Conservation (phyloP, 441 rosid species). For the Pelargonium citronellum region DNA sequence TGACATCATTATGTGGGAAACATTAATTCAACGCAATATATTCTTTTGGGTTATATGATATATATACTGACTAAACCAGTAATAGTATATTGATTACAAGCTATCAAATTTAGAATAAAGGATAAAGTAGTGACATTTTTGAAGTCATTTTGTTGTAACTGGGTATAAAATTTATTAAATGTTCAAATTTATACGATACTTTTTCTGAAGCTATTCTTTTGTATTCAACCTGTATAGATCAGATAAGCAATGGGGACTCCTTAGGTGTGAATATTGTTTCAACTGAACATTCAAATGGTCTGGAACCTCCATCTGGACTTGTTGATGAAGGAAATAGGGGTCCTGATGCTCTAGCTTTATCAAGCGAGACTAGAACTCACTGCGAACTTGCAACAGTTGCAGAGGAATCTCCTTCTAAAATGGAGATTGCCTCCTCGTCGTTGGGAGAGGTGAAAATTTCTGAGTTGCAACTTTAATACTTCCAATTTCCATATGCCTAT, state of each 20-base stretch:
- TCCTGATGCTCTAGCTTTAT: constrained; percentile 25
- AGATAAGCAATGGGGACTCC: constrained; percentile 23
- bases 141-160: too few relatives aligned
- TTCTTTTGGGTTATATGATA: too few relatives aligned
- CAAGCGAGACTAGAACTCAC: constrained; percentile 24
- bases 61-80: neutral
- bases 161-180: neutral
- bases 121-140: too few relatives aligned
- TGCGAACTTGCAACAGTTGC: constrained; percentile 28
- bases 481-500: constrained; percentile 50
- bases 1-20: too few relatives aligned
- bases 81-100: neutral
- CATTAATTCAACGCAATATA: too few relatives aligned
- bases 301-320: constrained; percentile 22
- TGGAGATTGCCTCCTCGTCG: constrained; percentile 67
- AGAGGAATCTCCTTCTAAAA: constrained; percentile 35
- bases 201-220: constrained; percentile 16
- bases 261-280: constrained; percentile 22
- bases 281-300: constrained; percentile 28
- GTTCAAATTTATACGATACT: neutral
- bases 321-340: constrained; percentile 28
- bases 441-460: constrained; percentile 77
- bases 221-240: constrained; percentile 27
- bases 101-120: too few relatives aligned
- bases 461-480: constrained; percentile 53